Conservation (phyloP, 768 basidiomycete species). For the Kwoniella sp. region DNA sequence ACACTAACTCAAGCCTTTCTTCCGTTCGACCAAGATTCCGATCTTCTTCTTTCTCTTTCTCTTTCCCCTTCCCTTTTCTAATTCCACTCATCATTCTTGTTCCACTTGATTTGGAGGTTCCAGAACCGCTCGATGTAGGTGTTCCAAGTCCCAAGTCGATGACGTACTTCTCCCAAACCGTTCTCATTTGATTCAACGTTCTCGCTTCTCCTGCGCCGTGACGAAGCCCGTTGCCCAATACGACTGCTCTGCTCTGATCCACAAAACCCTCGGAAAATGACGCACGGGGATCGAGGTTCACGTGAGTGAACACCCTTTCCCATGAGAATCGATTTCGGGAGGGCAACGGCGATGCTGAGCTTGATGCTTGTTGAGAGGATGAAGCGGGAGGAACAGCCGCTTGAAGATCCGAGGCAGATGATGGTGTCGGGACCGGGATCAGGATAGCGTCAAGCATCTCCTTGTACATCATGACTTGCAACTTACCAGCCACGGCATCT, state of each 20-base stretch:
- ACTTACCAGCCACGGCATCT: conserved; percentile 50
- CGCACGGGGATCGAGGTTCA: conserved; percentile 35
- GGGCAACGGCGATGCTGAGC: conserved; percentile 23
- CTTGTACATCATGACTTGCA: conserved; percentile 57
- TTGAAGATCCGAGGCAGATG: too few relatives aligned
- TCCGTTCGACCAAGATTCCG: conserved; percentile 41
- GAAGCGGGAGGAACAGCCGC: not conserved
- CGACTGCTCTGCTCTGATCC: conserved; percentile 41
- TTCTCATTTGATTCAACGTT: conserved; percentile 38
- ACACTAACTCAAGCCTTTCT: conserved; percentile 49
- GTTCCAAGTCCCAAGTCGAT: conserved; percentile 45
- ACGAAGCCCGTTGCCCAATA: conserved; percentile 48
- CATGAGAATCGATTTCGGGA: conserved; percentile 36
- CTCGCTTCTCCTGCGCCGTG: conserved; percentile 24
- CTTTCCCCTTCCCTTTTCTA: conserved; percentile 13
- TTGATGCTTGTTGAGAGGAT: not conserved
- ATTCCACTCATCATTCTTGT: not conserved
- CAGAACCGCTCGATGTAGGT: not conserved
- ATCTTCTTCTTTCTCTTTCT: conserved; percentile 20
- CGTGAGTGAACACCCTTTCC: conserved; percentile 38
- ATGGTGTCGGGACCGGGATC: not conserved
- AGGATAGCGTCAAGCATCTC: conserved; percentile 53
- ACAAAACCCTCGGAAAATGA: conserved; percentile 49
- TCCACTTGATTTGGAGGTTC: not conserved
- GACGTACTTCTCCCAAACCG: conserved; percentile 46